Evolutionary conservation across 805 yeast species (phyloP), one percentile per base, ranked within the genome.

Genomic region (Candida chauliodis): DNA sequence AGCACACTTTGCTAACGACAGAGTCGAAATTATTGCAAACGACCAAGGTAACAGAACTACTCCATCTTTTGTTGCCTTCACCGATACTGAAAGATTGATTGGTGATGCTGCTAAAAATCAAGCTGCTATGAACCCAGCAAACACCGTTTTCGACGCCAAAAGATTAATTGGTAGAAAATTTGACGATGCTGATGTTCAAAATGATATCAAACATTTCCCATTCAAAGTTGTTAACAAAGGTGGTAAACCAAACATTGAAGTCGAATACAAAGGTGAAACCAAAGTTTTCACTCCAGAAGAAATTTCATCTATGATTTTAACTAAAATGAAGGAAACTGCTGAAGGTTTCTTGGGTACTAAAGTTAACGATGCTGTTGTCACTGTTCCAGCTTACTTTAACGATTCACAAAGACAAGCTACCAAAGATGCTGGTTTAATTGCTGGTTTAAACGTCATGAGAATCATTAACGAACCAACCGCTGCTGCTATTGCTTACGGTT

Each of bases 1-100:
- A 49, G 96, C 96, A 55, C 95, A 88, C 64, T 88, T 89, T 72
- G 75, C 89, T 55, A 85, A 86, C 59, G 95, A 90, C 55, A 77
- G 86, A 66, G 97, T 90, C 41, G 97, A 90, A 71, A 90, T 90
- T 66, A 86, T 90, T 65, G 96, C 97, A 56, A 90, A 90, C 66
- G 97, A 90, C 69, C 97, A 90, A 76, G 97, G 97, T 81, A 90
- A 89, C 80, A 87, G 97, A 78, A 89, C 91, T 44, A 90, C 97
- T 41, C 96, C 97, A 44, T 90, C 96, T 25, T 90, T 84, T 65
- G 97, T 90, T 46, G 96, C 96, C 33, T 89, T 89, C 76, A 87
- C 95, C 40, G 95, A 87, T 53, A 76, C 85, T 43, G 97, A 89
- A 76, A 82, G 96, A 73, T 76, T 88, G 59, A 86, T 88, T 58